A percentile compares a stretch with the other conserved stretches of the same genome.
phyloP scores from a whole-genome alignment of 306 rosid genomes.

The Quercus rubra region DNA sequence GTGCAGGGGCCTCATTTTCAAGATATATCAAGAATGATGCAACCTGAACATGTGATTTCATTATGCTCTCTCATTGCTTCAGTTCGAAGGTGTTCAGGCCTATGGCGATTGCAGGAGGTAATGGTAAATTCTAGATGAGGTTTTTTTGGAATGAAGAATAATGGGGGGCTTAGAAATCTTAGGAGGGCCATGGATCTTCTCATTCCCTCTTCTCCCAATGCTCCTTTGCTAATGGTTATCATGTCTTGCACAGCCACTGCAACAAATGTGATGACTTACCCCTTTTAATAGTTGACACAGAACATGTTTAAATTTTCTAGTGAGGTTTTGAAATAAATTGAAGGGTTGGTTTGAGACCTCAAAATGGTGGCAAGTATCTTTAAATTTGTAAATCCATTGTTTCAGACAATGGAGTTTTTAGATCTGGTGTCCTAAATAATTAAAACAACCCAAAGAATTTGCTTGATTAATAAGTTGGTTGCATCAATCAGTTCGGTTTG shows the following conservation, averaged over 20 bases:
- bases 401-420: not conserved
- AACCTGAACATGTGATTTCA: constrained; percentile 50
- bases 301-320: too few relatives aligned
- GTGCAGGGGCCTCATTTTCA: constrained; percentile 60
- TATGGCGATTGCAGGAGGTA: constrained; percentile 79
- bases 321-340: too few relatives aligned
- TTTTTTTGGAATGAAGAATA: not conserved
- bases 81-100: constrained; percentile 66
- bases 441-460: not conserved
- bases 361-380: too few relatives aligned
- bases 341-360: too few relatives aligned
- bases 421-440: not conserved
- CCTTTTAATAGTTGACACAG: too few relatives aligned
- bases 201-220: too few relatives aligned
- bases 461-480: not conserved
- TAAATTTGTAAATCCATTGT: too few relatives aligned
- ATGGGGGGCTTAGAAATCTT: too few relatives aligned
- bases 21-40: constrained; percentile 51
- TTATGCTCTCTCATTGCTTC: constrained; percentile 58
- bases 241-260: too few relatives aligned
- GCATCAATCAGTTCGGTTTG: not conserved
- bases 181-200: too few relatives aligned
- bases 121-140: constrained; percentile 1
- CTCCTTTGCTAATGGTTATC: too few relatives aligned
- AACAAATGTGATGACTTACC: too few relatives aligned